phyloP scores from a whole-genome alignment of 2,329 filamentous ascomycete genomes.

The Ophiostoma montium region DNA sequence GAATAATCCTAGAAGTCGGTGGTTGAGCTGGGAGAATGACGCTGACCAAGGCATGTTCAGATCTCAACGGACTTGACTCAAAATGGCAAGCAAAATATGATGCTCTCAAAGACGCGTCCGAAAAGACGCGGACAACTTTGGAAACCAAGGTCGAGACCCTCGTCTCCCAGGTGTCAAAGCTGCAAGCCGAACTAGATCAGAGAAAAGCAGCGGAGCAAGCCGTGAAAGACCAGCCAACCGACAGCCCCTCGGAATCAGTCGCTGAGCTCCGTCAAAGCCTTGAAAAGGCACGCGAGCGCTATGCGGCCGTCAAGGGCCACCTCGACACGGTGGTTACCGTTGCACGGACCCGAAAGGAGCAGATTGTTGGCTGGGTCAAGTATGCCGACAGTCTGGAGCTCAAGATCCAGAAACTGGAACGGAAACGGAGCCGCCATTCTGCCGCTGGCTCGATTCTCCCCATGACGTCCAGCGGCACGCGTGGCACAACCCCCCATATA shows the following conservation, averaged over 20 bases:
- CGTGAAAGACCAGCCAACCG: not conserved
- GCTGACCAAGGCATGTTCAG: not conserved
- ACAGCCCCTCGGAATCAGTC: not conserved
- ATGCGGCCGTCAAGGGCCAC: slow-evolving; percentile 1
- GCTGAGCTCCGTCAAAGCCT: slow-evolving; percentile 6
- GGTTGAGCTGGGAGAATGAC: not conserved
- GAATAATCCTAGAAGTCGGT: not conserved
- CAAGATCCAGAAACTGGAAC: slow-evolving; percentile 29
- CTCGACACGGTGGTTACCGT: slow-evolving; percentile 27
- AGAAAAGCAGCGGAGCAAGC: not conserved
- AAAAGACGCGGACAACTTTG: not conserved
- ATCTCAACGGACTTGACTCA: not conserved
- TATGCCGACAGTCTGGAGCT: slow-evolving; percentile 29
- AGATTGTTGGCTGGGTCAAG: slow-evolving; percentile 30
- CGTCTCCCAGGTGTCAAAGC: not conserved
- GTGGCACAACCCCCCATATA: not conserved
- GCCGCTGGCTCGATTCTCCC: not conserved
- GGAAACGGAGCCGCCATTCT: slow-evolving; percentile 14
- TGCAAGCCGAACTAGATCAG: not conserved
- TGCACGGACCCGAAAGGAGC: slow-evolving; percentile 26
- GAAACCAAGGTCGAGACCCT: not conserved
- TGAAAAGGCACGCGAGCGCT: slow-evolving; percentile 9
- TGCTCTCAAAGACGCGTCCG: not conserved
- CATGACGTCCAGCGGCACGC: not conserved
- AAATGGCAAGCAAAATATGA: slow-evolving; percentile 3